A percentile compares a stretch with the other conserved stretches of the same genome.
Evolutionary conservation across 225 moss, liverwort and hornwort genomes (phyloP).

Genomic region (Physcomitrium patens): DNA sequence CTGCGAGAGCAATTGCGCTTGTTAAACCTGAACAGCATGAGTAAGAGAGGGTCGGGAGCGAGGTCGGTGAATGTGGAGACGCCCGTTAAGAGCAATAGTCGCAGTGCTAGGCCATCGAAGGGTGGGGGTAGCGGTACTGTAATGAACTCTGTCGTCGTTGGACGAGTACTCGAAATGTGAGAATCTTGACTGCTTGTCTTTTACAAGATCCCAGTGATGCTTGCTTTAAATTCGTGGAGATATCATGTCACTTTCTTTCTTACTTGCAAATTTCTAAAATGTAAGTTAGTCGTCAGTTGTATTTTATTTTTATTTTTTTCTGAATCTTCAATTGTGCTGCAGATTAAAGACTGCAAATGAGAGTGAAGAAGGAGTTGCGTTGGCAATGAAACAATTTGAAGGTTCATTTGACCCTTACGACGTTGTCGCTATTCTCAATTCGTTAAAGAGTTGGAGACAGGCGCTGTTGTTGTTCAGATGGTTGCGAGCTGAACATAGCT

Average conservation of each 20-base stretch:
- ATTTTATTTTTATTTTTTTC: neutral
- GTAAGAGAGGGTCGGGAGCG: conserved; percentile 18
- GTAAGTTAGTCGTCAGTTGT: no score
- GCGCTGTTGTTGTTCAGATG: conserved; percentile 64
- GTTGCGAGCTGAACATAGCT: conserved; percentile 43
- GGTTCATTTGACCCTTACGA: conserved; percentile 39
- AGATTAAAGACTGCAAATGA: conserved; percentile 41
- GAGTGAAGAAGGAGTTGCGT: conserved; percentile 46
- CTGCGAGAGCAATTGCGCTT: conserved; percentile 33
- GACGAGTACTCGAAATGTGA: conserved; percentile 31
- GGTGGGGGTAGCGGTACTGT: neutral
- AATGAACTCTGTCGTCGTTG: conserved; percentile 5
- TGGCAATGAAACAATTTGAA: conserved; percentile 57
- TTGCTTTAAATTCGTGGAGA: neutral
- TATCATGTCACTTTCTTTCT: neutral
- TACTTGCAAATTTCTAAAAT: neutral
- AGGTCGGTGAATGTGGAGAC: conserved; percentile 1
- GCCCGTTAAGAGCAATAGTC: neutral
- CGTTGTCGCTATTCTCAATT: conserved; percentile 43
- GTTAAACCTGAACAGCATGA: conserved; percentile 30
- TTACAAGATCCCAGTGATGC: neutral
- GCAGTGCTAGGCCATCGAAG: neutral
- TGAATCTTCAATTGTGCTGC: conserved; percentile 14
- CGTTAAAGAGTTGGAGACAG: conserved; percentile 52
- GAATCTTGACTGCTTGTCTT: neutral